Evolutionary conservation across 768 basidiomycete species (phyloP).

Genomic region (Lactarius sanguifluus): DNA sequence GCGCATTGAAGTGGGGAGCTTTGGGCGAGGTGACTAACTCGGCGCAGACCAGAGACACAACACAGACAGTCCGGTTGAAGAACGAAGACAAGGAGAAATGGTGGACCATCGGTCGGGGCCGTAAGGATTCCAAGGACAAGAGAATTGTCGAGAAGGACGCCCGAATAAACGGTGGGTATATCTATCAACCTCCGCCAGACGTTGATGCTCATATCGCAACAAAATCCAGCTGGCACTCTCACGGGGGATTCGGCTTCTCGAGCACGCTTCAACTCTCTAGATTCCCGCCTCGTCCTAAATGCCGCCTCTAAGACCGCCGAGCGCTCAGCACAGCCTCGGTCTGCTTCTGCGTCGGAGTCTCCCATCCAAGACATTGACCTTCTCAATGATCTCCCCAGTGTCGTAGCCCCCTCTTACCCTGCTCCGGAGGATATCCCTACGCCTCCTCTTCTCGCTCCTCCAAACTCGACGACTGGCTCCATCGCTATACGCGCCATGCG

Average conservation of each 20-base stretch:
- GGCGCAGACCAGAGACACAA: conserved; percentile 29
- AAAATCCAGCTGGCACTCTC: conserved; percentile 45
- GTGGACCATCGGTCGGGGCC: conserved; percentile 79
- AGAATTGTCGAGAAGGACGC: conserved; percentile 43
- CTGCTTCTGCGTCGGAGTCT: conserved; percentile 27
- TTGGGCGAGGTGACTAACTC: conserved; percentile 58
- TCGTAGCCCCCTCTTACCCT: neutral
- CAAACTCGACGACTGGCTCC: conserved; percentile 46
- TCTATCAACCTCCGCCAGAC: neutral
- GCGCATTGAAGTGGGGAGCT: conserved; percentile 57
- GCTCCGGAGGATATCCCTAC: conserved; percentile 25
- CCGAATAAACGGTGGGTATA: conserved; percentile 43
- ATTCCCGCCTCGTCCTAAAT: conserved; percentile 42
- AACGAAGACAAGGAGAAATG: conserved; percentile 60
- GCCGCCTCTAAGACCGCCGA: conserved; percentile 26
- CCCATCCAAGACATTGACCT: conserved; percentile 23
- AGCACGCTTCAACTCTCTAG: conserved; percentile 65
- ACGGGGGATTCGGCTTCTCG: conserved; percentile 38
- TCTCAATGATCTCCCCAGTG: neutral
- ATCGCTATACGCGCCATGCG: conserved; percentile 79
- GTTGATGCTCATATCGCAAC: conserved; percentile 9
- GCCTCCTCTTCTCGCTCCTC: conserved; percentile 25
- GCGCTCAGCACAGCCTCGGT: conserved; percentile 26
- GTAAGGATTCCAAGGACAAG: conserved; percentile 72
- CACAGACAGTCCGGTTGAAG: conserved; percentile 41